Evolutionary conservation across 495 filamentous ascomycete species (phyloP).

Genomic region (Cudoniella acicularis): DNA sequence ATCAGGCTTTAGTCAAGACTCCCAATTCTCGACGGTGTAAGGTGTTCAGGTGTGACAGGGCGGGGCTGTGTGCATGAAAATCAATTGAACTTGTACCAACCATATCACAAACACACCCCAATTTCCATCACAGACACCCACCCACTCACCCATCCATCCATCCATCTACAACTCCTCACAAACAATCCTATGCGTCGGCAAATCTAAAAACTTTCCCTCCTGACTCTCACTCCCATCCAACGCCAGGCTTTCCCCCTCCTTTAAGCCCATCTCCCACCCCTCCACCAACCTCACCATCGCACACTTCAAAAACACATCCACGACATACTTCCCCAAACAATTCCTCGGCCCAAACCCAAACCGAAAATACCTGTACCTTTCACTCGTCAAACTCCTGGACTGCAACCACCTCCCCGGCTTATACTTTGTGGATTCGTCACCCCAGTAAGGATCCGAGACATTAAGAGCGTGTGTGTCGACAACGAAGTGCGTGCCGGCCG

Average conservation of each 20-base stretch:
- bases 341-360: neutral
- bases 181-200: neutral
- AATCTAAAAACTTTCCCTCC: neutral
- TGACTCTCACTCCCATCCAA: neutral
- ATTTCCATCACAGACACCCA: too few species aligned
- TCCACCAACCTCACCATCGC: neutral
- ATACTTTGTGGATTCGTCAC: neutral
- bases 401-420: neutral
- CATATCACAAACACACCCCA: too few species aligned
- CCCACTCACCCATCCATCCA: too few species aligned
- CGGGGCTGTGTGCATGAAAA: too few species aligned
- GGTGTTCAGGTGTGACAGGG: too few species aligned
- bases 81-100: too few species aligned
- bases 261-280: neutral
- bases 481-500: neutral
- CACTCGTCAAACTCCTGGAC: neutral
- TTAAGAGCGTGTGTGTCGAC: neutral
- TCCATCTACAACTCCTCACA: too few species aligned
- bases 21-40: too few species aligned
- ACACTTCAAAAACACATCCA: neutral
- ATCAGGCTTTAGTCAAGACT: too few species aligned
- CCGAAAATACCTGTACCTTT: neutral
- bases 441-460: neutral
- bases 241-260: neutral
- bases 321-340: neutral